These are phyloP conservation scores for Leishmania turanica DNA, from an alignment of 208 protist species.

Conservation along the genomic window DNA sequence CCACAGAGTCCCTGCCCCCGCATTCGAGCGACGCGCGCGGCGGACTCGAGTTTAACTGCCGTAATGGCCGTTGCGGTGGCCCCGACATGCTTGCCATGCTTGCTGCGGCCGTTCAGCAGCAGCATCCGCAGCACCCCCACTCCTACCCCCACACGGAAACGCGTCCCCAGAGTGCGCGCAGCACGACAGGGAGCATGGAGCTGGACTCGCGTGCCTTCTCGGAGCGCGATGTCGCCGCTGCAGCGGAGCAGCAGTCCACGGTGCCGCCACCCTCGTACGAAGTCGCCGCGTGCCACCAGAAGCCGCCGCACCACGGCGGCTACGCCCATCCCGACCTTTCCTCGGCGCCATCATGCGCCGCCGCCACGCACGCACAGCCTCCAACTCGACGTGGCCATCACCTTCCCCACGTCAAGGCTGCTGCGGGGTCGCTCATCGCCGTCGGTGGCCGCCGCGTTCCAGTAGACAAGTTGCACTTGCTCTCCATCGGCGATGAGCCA, in stretches of 20 bases:
- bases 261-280: slow-evolving; percentile 18
- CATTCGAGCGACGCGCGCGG: not conserved
- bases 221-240: not conserved
- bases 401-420: slow-evolving; percentile 39
- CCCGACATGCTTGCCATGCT: slow-evolving; percentile 30
- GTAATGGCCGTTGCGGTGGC: slow-evolving; percentile 9
- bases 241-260: not conserved
- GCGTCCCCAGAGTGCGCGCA: slow-evolving; percentile 13
- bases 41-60: slow-evolving; percentile 3
- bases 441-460: slow-evolving; percentile 80
- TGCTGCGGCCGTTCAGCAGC: slow-evolving; percentile 28
- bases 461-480: slow-evolving; percentile 73
- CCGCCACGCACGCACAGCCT: slow-evolving; percentile 16
- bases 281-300: not conserved
- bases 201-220: slow-evolving; percentile 10
- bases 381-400: slow-evolving; percentile 25
- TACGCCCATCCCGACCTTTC: not conserved
- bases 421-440: slow-evolving; percentile 59
- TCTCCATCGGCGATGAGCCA: slow-evolving; percentile 35
- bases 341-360: not conserved
- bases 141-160: not conserved
- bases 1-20: not conserved
- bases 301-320: not conserved
- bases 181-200: slow-evolving; percentile 6
- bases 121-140: slow-evolving; percentile 1